Conservation (phyloP, 2,329 filamentous ascomycete genomes). For the Alternaria rosae region DNA sequence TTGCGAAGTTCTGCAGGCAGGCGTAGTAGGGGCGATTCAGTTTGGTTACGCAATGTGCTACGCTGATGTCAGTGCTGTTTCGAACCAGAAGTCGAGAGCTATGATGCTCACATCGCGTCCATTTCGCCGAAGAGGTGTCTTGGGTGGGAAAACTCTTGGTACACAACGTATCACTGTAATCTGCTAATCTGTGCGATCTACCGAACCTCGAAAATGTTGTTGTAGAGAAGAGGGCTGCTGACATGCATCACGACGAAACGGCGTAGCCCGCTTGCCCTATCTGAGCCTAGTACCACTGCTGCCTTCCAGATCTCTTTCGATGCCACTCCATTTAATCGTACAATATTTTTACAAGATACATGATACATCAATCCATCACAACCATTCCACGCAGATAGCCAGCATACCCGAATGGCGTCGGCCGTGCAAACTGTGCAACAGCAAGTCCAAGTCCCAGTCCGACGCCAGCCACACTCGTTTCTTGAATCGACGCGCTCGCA, state of each 20-base stretch:
- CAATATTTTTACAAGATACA: not conserved
- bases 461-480: not conserved
- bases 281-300: not conserved
- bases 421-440: not conserved
- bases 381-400: constrained; percentile 9
- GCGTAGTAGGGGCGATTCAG: not conserved
- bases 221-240: not conserved
- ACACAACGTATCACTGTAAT: too few relatives aligned
- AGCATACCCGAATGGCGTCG: not conserved
- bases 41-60: not conserved
- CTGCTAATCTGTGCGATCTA: too few relatives aligned
- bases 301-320: not conserved
- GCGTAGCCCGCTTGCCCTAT: not conserved
- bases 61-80: not conserved
- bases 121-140: not conserved
- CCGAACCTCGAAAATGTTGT: not conserved
- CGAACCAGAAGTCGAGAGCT: not conserved
- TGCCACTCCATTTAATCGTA: not conserved
- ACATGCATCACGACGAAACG: not conserved
- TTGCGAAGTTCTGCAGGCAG: not conserved
- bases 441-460: not conserved
- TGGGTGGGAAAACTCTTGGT: not conserved
- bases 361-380: constrained; percentile 5
- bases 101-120: not conserved
- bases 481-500: not conserved